Evolutionary conservation across 306 rosid genomes (phyloP), one percentile per base, ranked within the genome.

Genomic region (Bauhinia variegata): DNA sequence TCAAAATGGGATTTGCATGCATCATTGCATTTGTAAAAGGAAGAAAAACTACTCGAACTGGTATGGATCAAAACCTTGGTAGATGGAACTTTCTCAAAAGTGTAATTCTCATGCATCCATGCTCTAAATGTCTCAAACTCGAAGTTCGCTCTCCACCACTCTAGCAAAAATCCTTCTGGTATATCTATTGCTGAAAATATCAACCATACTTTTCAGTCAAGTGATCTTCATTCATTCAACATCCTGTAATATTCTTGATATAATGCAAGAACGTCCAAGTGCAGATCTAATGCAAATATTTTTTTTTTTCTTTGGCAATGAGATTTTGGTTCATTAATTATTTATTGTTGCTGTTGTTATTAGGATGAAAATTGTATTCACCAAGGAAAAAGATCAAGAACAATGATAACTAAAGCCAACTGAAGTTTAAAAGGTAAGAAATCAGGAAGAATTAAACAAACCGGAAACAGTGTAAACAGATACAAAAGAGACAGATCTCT

Each of bases 151-250:
- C 23, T 41, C 81, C 76, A 76, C 76, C 76, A 76, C 36, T 76
- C 81, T 0, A 9, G 57, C 72, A 76, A 55, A 57, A 70, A 76
- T 50, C 68, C 81, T 63, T 70, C 68, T 5, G 72, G 72, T 11
- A 32, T 68, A 63, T 63, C 76, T 28, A 41, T 31, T 49, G 17
- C 81, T 70, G 76, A 32, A 63, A 69, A 69, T 44, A n/a, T 28
- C 2, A 51, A 62, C 18, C 62, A 63, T 16, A 56, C 12, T 69
- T 69, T 34, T 4, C 5, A 10, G 42, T 59, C 15, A 67, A 5
- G 54, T 16, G 56, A 58, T 33, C 38, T 15, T 43, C 37, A 73
- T 6, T 8, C 32, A 30, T 54, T 17, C 12, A 14, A 65, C n/a
- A 59, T 10, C 11, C 15, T 37, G 18, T 69, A 44, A 23, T 1